Evolutionary conservation across 805 yeast genomes (phyloP), one percentile per base, ranked within the genome.

Genomic region (Spathaspora hagerdaliae): DNA sequence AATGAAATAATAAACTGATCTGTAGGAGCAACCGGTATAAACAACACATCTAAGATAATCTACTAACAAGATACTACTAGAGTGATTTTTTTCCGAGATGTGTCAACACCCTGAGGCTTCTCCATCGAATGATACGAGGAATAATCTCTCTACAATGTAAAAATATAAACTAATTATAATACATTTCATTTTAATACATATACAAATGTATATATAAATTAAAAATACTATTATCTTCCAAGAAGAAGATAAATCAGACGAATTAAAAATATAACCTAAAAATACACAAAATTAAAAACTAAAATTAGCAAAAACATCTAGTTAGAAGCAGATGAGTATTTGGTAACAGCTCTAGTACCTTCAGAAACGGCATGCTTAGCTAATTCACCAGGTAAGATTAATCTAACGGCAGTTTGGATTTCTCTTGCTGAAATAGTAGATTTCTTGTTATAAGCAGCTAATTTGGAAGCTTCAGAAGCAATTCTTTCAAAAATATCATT

Each of bases 301-400:
- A n/a, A n/a, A n/a, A n/a, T 29, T 27, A 29, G 34, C 10, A 38
- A 27, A 19, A 38, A 38, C 24, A 27, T 6, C 19, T 67, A 68
- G 53, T 62, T 62, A 48, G 73, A 60, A 55, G 74, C 78, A 65
- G 96, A 85, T 63, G 96, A 85, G 82, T 88, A 89, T 79, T 89
- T 89, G 73, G 96, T 87, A 63, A 89, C 96, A 71, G 97, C 96
- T 83, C 96, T 87, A 60, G 96, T 89, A 81, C 97, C 97, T 79
- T 91, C 98, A 63, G 96, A 86, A 63, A 90, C 96, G 65, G 97
- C 97, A 77, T 91, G 97, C 82, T 90, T 90, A 60, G 97, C 96
- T 70, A 91, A 82, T 80, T 91, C 97, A 83, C 97, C 97, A 60
- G 98, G 98, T 63, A 91, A 84, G 75, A 91, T 90, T 67, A 91